Conservation (phyloP, 768 basidiomycete genomes). For the Udeniomyces megalosporus region DNA sequence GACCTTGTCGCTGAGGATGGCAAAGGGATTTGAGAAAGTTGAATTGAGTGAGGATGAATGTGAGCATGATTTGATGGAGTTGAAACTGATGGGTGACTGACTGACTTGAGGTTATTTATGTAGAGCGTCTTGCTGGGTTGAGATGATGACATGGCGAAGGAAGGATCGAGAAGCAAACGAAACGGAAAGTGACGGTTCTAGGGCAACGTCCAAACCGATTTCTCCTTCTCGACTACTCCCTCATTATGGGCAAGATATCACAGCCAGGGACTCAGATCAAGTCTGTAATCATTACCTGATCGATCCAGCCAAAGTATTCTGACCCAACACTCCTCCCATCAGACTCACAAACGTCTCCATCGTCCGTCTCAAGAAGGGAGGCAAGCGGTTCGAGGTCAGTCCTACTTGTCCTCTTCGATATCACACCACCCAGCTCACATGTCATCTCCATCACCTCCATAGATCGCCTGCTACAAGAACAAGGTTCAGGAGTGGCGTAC, state of each 20-base stretch:
- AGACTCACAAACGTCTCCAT: conserved; percentile 95
- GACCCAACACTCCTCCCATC: conserved; percentile 10
- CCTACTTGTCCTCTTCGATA: too few relatives aligned
- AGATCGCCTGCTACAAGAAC: conserved; percentile 99
- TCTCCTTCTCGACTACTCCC: not conserved
- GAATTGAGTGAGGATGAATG: not conserved
- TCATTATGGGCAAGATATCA: conserved; percentile 19
- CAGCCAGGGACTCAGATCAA: conserved; percentile 30
- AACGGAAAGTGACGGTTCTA: too few relatives aligned
- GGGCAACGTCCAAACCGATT: too few relatives aligned
- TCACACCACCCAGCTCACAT: not conserved
- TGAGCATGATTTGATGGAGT: not conserved
- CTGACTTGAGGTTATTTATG: conserved; percentile 16
- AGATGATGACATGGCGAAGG: not conserved
- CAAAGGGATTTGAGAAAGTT: too few relatives aligned
- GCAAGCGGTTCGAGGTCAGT: conserved; percentile 78
- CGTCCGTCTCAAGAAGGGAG: conserved; percentile 88
- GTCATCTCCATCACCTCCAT: not conserved
- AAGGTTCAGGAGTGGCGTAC: conserved; percentile 94
- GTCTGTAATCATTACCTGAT: conserved; percentile 13
- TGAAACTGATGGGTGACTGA: not conserved
- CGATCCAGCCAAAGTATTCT: not conserved
- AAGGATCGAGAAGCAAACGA: not conserved
- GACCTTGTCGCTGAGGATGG: conserved; percentile 12
- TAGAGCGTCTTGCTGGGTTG: conserved; percentile 16